Evolutionary conservation across 2,329 filamentous ascomycete genomes (phyloP).

Genomic region (Colletotrichum caudatum): DNA sequence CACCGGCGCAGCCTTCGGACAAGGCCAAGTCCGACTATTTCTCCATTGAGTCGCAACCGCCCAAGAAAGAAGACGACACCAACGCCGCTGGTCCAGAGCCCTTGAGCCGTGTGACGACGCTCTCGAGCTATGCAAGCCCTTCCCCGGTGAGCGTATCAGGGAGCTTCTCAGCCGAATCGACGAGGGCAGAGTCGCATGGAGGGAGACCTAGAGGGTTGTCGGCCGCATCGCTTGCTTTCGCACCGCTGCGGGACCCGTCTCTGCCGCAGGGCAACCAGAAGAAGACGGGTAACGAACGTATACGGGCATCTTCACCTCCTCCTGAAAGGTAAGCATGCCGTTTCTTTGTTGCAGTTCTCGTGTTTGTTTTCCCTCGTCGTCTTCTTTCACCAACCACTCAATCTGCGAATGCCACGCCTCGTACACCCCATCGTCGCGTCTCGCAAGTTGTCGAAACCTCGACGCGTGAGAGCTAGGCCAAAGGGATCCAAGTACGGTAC

Average conservation of each 20-base stretch:
- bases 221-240: constrained; percentile 61
- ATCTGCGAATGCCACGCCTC: neutral
- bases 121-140: constrained; percentile 33
- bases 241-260: constrained; percentile 56
- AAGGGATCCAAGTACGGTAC: neutral
- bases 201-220: constrained; percentile 54
- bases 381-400: too few species aligned
- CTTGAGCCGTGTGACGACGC: constrained; percentile 33
- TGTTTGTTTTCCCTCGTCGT: neutral
- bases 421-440: neutral
- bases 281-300: constrained; percentile 56
- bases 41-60: constrained; percentile 33
- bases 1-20: constrained; percentile 45
- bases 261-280: constrained; percentile 63
- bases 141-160: constrained; percentile 28
- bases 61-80: constrained; percentile 21
- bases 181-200: constrained; percentile 19
- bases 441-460: neutral
- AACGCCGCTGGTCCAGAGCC: constrained; percentile 8
- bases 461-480: neutral
- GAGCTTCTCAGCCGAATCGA: constrained; percentile 30
- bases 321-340: constrained; percentile 59
- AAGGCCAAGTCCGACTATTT: constrained; percentile 47
- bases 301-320: constrained; percentile 61
- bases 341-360: constrained; percentile 18